Evolutionary conservation across 768 basidiomycete genomes (phyloP).

Genomic region (Rhizopogon vinicolor): DNA sequence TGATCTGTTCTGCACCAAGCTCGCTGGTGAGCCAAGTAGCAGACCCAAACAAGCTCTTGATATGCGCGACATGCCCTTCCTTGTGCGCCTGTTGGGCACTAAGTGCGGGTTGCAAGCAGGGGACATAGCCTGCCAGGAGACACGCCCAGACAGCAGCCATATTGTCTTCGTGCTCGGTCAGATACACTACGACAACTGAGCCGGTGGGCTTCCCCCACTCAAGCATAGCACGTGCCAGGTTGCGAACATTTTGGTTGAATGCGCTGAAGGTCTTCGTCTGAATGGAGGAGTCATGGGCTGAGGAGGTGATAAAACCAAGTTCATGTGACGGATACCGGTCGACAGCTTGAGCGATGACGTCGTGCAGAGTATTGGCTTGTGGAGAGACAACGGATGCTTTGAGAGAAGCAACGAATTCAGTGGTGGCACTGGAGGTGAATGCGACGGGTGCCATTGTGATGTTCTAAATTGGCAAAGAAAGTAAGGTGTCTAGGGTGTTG

Average conservation of each 20-base stretch:
- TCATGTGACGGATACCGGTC: constrained; percentile 18
- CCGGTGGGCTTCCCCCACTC: constrained; percentile 21
- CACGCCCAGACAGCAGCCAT: constrained; percentile 29
- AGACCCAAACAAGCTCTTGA: constrained; percentile 24
- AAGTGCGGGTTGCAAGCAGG: constrained; percentile 28
- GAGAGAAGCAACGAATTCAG: neutral
- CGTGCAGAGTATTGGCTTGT: constrained; percentile 13
- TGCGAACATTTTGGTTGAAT: constrained; percentile 12
- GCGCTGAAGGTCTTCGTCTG: constrained; percentile 19
- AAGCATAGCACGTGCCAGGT: constrained; percentile 18
- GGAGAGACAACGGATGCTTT: neutral
- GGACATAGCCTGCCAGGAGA: constrained; percentile 24
- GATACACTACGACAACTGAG: constrained; percentile 22
- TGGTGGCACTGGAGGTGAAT: constrained; percentile 7
- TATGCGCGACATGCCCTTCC: constrained; percentile 23
- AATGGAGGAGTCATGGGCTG: constrained; percentile 24
- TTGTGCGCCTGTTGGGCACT: constrained; percentile 29
- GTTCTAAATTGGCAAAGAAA: neutral
- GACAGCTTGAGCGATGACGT: constrained; percentile 18
- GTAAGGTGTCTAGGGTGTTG: constrained; percentile 2
- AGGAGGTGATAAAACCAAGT: constrained; percentile 23
- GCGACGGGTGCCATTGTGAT: constrained; percentile 13
- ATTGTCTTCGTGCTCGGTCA: constrained; percentile 29
- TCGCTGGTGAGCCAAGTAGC: constrained; percentile 28
- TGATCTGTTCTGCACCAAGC: constrained; percentile 20